Evolutionary conservation across 228 moss, liverwort and hornwort species (phyloP).

Genomic region (Sphagnum magellanicum): DNA sequence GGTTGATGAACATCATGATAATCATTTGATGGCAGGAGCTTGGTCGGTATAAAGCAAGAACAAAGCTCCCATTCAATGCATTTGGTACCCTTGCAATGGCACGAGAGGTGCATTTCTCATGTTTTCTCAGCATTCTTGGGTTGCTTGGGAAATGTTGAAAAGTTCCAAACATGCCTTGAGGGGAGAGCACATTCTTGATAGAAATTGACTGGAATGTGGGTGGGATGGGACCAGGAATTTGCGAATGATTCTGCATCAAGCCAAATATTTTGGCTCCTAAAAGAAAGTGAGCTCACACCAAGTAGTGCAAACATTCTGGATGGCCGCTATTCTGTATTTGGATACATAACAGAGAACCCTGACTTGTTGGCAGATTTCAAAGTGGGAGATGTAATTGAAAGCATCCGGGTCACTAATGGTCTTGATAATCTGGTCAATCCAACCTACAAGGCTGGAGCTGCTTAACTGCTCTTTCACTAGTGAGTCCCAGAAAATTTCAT

Average conservation of each 20-base stretch:
- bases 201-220: background rate
- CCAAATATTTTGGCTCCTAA: slow-evolving; percentile 95
- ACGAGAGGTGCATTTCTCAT: slow-evolving; percentile 48
- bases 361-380: slow-evolving; percentile 89
- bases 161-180: background rate
- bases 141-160: background rate
- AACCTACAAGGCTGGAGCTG: slow-evolving; percentile 54
- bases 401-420: slow-evolving; percentile 70
- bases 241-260: slow-evolving; percentile 87
- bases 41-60: slow-evolving; percentile 71
- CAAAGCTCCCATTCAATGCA: slow-evolving; percentile 88
- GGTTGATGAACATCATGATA: no score
- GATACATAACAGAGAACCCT: slow-evolving; percentile 77
- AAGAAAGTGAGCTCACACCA: slow-evolving; percentile 92
- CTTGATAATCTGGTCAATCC: slow-evolving; percentile 88
- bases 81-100: slow-evolving; percentile 99
- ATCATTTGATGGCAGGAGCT: slow-evolving; percentile 51
- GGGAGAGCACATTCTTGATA: background rate
- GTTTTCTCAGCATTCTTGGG: background rate
- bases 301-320: slow-evolving; percentile 91
- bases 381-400: slow-evolving; percentile 93
- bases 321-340: slow-evolving; percentile 87
- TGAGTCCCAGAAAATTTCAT: no score
- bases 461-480: slow-evolving; percentile 16
- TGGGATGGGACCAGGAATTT: slow-evolving; percentile 54